These are phyloP conservation scores for Cynanchum wilfordii DNA, from an alignment of 257 asterid species.

Conservation along the genomic window DNA sequence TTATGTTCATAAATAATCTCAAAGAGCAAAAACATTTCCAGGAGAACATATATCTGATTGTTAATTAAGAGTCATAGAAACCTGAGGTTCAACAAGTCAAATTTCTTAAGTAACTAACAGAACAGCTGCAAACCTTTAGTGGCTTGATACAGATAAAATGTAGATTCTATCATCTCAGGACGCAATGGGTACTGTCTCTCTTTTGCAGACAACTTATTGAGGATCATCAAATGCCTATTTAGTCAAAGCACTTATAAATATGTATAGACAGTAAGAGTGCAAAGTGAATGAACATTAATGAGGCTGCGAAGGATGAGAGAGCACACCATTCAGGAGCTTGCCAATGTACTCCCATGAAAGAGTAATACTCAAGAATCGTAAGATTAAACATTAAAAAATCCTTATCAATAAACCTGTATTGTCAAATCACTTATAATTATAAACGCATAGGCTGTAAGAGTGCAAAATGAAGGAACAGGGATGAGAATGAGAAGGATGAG, in stretches of 20 bases:
- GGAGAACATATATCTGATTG: not conserved
- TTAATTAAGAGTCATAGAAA: not conserved
- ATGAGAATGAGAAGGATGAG: slow-evolving; percentile 6
- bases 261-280: no score
- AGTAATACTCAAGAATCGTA: slow-evolving; percentile 18
- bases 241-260: slow-evolving; percentile 2
- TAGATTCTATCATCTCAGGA: slow-evolving; percentile 94
- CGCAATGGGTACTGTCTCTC: slow-evolving; percentile 95
- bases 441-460: not conserved
- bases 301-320: slow-evolving; percentile 2
- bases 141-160: slow-evolving; percentile 94
- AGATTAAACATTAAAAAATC: no score
- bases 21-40: not conserved
- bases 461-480: not conserved
- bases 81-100: not conserved
- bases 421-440: no score
- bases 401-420: no score
- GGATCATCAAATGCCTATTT: slow-evolving; percentile 74
- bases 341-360: slow-evolving; percentile 75
- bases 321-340: slow-evolving; percentile 84
- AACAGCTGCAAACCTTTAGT: slow-evolving; percentile 61
- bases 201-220: slow-evolving; percentile 85
- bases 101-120: slow-evolving; percentile 2
- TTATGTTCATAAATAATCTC: not conserved
- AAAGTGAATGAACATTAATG: not conserved